Evolutionary conservation across 352 stramenopile genomes (phyloP), one percentile per base, ranked within the genome.

Genomic region (Phytophthora megakarya): DNA sequence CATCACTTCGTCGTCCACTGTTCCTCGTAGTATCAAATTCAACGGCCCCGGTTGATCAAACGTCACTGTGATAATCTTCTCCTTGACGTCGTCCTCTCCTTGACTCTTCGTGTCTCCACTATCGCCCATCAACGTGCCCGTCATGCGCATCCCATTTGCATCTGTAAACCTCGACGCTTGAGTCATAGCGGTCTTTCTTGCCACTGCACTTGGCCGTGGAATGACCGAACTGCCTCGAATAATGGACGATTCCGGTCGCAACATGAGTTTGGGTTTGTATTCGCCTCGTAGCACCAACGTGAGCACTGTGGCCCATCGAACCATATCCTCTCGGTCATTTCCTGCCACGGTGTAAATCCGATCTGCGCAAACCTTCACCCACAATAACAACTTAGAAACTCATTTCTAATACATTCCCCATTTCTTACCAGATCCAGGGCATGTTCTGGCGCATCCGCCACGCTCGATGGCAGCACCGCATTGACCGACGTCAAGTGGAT

Each of bases 201-300:
- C 81, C 21, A 86, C 72, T 4, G 80, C 75, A 50, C 80, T 93
- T 10, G 84, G 79, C 3, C 85, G 72, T 8, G 87, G 87, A 40
- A 96, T 91, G 51, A 91, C 82, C 0, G 87, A 90, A 62, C 84
- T 93, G 15, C 87, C 87, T 65, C 87, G 84, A 67, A 96, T 96
- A 73, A 96, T 90, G 0, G 85, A 86, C 19, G 85, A 94, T 64
- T 96, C 87, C 26, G 85, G 84, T 12, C 87, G 73, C 54, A 92
- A 67, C 87, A 96, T 96, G n/a, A 94, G 61, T 72, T 96, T 96
- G 8, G 87, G 87, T 51, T 94, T 92, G 67, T 96, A 96, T 57
- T 96, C 87, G 16, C 25, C 39, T 38, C 78, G 50, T 69, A 93
- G 77, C 72, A 96, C 88, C 9, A 95, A 73, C 50, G 88, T 96